Evolutionary conservation across 2,329 filamentous ascomycete species (phyloP).

Genomic region (Cladosporium sp.): DNA sequence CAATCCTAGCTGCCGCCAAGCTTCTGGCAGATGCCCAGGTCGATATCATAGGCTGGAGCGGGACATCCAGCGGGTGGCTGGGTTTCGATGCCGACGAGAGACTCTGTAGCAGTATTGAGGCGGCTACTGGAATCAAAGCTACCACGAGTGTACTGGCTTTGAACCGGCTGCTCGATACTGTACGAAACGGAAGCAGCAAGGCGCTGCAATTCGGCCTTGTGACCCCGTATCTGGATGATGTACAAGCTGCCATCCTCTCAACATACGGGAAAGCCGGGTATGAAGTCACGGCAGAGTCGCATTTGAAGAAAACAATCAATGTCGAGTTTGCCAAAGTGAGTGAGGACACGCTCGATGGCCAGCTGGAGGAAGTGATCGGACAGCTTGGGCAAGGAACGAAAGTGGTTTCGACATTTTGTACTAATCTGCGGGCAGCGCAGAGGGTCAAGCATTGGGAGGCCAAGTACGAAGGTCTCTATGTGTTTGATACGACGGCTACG

Average conservation of each 20-base stretch:
- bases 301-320: conserved; percentile 42
- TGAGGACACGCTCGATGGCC: conserved; percentile 34
- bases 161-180: conserved; percentile 37
- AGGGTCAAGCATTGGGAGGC: conserved; percentile 42
- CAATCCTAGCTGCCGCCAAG: conserved; percentile 31
- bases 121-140: conserved; percentile 40
- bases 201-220: conserved; percentile 39
- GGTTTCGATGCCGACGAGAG: conserved; percentile 36
- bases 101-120: conserved; percentile 42
- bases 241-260: conserved; percentile 41
- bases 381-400: conserved; percentile 32
- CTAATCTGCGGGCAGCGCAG: conserved; percentile 45
- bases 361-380: conserved; percentile 33
- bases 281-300: conserved; percentile 37
- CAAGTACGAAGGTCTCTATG: conserved; percentile 35
- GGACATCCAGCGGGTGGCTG: conserved; percentile 32
- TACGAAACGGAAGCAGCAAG: conserved; percentile 23
- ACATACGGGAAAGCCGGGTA: conserved; percentile 40
- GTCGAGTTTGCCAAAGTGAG: conserved; percentile 40
- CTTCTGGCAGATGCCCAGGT: conserved; percentile 36
- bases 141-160: conserved; percentile 47
- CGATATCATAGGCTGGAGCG: conserved; percentile 35
- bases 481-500: conserved; percentile 47
- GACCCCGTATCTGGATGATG: conserved; percentile 46
- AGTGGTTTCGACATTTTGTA: conserved; percentile 46